Evolutionary conservation across 2,329 filamentous ascomycete species (phyloP).

Genomic region (Cladosporium sp.): DNA sequence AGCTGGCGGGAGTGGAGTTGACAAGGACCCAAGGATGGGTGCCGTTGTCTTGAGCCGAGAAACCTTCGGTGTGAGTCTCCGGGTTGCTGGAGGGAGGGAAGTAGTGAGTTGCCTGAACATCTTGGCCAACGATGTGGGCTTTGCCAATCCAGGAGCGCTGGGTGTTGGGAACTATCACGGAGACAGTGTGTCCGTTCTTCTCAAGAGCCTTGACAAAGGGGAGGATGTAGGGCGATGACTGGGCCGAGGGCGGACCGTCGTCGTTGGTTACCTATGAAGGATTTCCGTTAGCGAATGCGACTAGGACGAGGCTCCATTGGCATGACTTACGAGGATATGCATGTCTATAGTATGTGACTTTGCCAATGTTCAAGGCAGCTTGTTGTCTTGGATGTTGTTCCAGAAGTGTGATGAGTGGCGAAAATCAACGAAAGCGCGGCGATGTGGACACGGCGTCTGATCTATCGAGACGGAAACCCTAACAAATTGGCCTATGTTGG

Average conservation of each 20-base stretch:
- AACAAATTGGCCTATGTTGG: no score
- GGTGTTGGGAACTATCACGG: constrained; percentile 82
- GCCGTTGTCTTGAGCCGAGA: constrained; percentile 31
- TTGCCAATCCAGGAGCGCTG: constrained; percentile 99
- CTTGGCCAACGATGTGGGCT: constrained; percentile 83
- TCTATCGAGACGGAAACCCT: no score
- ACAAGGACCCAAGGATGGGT: constrained; percentile 45
- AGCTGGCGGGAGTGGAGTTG: constrained; percentile 46
- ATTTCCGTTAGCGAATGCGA: neutral
- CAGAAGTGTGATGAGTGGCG: no score
- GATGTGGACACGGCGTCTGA: no score
- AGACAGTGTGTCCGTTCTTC: constrained; percentile 75
- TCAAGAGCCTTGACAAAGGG: constrained; percentile 43
- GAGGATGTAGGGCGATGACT: constrained; percentile 47
- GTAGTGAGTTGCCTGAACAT: constrained; percentile 63
- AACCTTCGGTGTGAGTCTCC: constrained; percentile 22
- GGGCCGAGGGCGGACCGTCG: constrained; percentile 47
- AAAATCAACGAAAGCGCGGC: no score
- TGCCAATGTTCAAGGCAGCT: no score
- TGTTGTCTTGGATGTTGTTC: no score
- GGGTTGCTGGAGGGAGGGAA: constrained; percentile 42
- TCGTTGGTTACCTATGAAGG: constrained; percentile 46
- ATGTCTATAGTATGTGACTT: neutral
- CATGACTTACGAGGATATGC: constrained; percentile 2
- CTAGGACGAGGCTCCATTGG: no score